These are phyloP conservation scores for Podaxis sp. DNA, from an alignment of 768 basidiomycete genomes.

Conservation along the genomic window DNA sequence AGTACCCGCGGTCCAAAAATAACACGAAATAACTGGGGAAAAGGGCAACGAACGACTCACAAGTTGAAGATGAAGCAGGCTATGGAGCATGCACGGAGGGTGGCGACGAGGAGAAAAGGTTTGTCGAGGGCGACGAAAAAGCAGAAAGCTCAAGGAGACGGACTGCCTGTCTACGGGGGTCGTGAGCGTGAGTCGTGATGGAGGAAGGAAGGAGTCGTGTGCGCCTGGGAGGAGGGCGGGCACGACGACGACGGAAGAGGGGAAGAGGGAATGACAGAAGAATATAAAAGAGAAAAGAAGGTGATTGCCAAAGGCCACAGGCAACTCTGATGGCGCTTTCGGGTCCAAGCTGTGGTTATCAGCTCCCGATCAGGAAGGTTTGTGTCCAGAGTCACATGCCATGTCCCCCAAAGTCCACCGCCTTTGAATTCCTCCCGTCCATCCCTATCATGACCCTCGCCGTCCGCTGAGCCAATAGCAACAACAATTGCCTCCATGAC, in stretches of 20 bases:
- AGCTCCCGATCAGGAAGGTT: slow-evolving; percentile 19
- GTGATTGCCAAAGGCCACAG: slow-evolving; percentile 22
- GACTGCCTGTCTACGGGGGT: slow-evolving; percentile 26
- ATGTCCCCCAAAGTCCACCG: slow-evolving; percentile 4
- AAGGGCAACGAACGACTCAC: slow-evolving; percentile 5
- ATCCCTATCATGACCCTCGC: neutral
- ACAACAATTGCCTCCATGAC: neutral
- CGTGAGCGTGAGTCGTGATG: slow-evolving; percentile 48
- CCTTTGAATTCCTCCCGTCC: slow-evolving; percentile 2
- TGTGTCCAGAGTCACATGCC: slow-evolving; percentile 13
- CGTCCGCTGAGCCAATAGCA: neutral
- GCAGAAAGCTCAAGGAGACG: slow-evolving; percentile 19
- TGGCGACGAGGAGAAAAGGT: slow-evolving; percentile 13
- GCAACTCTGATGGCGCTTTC: slow-evolving; percentile 21
- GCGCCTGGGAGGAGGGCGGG: slow-evolving; percentile 36
- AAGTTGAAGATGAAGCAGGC: slow-evolving; percentile 5
- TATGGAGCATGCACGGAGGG: slow-evolving; percentile 2
- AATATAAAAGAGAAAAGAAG: slow-evolving; percentile 27
- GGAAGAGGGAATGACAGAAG: slow-evolving; percentile 30
- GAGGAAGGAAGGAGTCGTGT: slow-evolving; percentile 21
- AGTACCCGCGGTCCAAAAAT: slow-evolving; percentile 7
- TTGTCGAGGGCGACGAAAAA: slow-evolving; percentile 16
- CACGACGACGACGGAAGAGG: slow-evolving; percentile 39
- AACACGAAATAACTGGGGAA: neutral
- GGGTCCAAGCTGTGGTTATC: slow-evolving; percentile 19